Evolutionary conservation across 1,284 basidiomycete species (phyloP), one percentile per base, ranked within the genome.

Genomic region (Cystobasidiaceae sp.): DNA sequence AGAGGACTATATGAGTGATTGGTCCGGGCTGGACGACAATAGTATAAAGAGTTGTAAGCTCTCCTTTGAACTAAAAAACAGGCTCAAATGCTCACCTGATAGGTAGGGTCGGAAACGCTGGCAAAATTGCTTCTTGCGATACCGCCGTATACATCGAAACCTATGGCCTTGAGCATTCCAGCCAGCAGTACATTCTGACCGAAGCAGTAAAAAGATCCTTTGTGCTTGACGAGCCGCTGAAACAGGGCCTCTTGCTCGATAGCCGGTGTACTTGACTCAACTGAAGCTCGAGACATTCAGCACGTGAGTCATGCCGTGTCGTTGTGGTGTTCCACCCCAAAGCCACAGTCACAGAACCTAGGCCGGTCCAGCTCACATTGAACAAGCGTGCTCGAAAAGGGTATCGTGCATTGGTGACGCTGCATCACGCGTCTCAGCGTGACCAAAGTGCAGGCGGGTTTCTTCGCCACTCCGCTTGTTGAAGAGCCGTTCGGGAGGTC

Each of bases 81-180:
- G 19, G 3, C n/a, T 32, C n/a, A 7, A 28, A 9, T 30, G 21
- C 54, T 13, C 32, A 56, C 54, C n/a, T n/a, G n/a, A n/a, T n/a
- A n/a, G n/a, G n/a, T n/a, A n/a, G n/a, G n/a, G n/a, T n/a, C n/a
- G n/a, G n/a, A n/a, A n/a, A n/a, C n/a, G n/a, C n/a, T n/a, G n/a
- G 50, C 50, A 39, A 56, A 56, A 21, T 56, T 56, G 27, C 39
- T 43, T 15, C 54, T 34, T 8, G 54, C 54, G 30, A 56, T 27
- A 17, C 54, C 54, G 25, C 39, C 54, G 32, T 56, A 44, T 15
- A 44, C 54, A 15, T 4, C 19, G 17, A 30, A 56, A 1, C 37
- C 54, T 13, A 56, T 4, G 15, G 33, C 34, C 21, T 39, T 17
- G 4, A 56, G 19, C 32, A 56, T 37, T 5, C 30, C 33, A 37